Evolutionary conservation across 305 asterid species (phyloP).

Genomic region (Solanum hybrid): DNA sequence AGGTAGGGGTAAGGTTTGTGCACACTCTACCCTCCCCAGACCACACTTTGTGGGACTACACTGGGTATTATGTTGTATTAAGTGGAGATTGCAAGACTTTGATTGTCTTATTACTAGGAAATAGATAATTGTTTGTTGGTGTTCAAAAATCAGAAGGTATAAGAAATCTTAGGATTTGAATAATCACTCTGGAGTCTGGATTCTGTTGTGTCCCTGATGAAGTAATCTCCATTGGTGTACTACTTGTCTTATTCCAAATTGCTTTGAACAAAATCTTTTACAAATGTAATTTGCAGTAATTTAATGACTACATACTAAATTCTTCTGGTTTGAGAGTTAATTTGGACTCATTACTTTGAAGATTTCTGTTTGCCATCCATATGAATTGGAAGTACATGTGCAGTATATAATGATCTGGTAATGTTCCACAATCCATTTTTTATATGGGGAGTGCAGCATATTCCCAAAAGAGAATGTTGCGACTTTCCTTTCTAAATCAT

Average conservation of each 20-base stretch:
- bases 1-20: neutral
- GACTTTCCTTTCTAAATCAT: neutral
- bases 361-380: neutral
- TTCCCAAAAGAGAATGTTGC: neutral
- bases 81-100: neutral
- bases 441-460: neutral
- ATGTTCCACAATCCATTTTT: neutral
- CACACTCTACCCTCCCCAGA: neutral
- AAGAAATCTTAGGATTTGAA: neutral
- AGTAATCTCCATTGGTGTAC: neutral
- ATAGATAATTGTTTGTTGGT: neutral
- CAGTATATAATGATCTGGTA: neutral
- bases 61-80: neutral
- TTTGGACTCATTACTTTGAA: neutral
- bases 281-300: neutral
- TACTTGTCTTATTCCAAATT: neutral
- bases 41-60: neutral
- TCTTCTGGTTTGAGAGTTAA: slow-evolving; percentile 3
- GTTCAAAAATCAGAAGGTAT: neutral
- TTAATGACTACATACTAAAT: neutral
- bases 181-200: neutral
- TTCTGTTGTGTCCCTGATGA: neutral
- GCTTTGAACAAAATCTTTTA: neutral
- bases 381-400: neutral
- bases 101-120: neutral